phyloP scores from a whole-genome alignment of 148 eudicot genomes.

The Arctostaphylos glauca region DNA sequence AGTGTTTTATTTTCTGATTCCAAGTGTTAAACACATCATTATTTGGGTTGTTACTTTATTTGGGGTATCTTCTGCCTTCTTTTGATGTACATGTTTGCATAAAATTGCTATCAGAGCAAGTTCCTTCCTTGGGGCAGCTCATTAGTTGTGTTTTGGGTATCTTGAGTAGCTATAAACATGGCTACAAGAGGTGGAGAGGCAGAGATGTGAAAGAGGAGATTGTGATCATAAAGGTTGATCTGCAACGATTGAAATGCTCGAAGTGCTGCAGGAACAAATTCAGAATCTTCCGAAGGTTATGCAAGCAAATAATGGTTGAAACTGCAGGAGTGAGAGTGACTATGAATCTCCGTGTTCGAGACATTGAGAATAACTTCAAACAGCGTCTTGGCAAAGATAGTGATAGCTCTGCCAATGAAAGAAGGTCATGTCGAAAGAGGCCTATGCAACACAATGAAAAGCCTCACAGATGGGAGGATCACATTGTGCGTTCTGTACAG shows the following conservation, averaged over 20 bases:
- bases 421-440: background rate
- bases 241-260: background rate
- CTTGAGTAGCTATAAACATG: background rate
- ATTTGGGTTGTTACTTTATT: too few species aligned
- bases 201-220: background rate
- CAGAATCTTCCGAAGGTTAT: background rate
- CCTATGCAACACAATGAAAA: background rate
- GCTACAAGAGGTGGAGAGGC: constrained; percentile 6
- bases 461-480: background rate
- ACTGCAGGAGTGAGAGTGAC: background rate
- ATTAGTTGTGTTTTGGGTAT: too few species aligned
- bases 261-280: background rate
- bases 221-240: background rate
- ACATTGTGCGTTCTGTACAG: background rate
- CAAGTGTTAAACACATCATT: too few species aligned
- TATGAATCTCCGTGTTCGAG: background rate
- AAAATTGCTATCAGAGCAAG: too few species aligned
- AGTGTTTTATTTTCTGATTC: too few species aligned
- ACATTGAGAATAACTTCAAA: background rate
- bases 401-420: background rate
- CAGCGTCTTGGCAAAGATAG: background rate
- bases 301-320: background rate
- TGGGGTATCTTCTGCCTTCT: too few species aligned
- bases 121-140: too few species aligned
- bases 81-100: too few species aligned